Evolutionary conservation across 176 grass and related monocot genomes (phyloP), one percentile per base, ranked within the genome.

Genomic region (Rhipidocladum racemiflorum): DNA sequence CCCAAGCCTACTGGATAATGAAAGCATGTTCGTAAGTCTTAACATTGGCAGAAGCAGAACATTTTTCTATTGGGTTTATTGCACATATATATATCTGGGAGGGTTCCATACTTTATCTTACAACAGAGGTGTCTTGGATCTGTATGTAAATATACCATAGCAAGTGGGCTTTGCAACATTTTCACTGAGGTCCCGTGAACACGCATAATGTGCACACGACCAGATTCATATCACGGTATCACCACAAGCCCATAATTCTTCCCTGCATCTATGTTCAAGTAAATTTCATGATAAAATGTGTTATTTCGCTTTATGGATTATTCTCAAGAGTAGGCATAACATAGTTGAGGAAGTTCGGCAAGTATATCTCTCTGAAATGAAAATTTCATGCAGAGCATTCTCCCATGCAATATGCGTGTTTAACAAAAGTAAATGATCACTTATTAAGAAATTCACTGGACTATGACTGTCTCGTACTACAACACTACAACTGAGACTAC

Each of bases 51-150:
- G 21, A 68, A 8, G 24, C 57, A 86, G 16, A 51, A 80, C 24
- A 30, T 63, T 18, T 72, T 16, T 79, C 48, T 21, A 21, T 39
- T 85, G 56, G 9, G 61, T 86, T 73, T n/a, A 45, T 54, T 17
- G 25, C 44, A 44, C n/a, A 42, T 10, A 40, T 43, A 79, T 54
- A 28, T 66, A 75, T 78, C n/a, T 36, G 36, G 51, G 16, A 24
- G n/a, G 8, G 44, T 23, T 59, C 50, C 3, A 32, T 83, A 16
- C 45, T 75, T 83, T 39, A 43, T 75, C 74, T 55, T 67, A 63
- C 4, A 42, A 56, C 23, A 53, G 24, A 59, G 36, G 36, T 76
- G 49, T 76, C 20, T 24, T 76, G 36, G 24, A 46, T 44, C 49
- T 68, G 32, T 68, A 8, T 76, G 16, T 18, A 68, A n/a, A 59